Conservation (phyloP, 169 alveolate genomes). For the Cytauxzoon felis region DNA sequence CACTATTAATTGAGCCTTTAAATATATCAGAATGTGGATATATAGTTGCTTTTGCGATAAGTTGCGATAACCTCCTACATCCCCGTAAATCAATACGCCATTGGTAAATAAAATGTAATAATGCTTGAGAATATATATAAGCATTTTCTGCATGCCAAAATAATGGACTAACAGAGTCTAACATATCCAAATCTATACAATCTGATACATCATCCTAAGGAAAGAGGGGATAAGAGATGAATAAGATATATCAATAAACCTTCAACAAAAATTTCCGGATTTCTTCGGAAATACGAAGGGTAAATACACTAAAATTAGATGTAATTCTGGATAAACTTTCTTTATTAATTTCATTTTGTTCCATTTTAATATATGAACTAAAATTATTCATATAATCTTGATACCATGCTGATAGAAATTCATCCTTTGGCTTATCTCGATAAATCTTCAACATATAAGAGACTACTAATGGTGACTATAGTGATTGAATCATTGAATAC, state of each 20-base stretch:
- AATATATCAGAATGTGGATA: conserved; percentile 23
- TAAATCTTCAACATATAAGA: conserved; percentile 76
- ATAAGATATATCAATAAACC: not conserved
- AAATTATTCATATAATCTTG: conserved; percentile 77
- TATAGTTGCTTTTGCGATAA: conserved; percentile 56
- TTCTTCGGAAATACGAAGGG: conserved; percentile 83
- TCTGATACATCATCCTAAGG: conserved; percentile 73
- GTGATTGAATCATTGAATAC: not conserved
- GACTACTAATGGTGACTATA: conserved; percentile 67
- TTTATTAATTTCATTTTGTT: conserved; percentile 32
- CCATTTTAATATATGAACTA: conserved; percentile 64
- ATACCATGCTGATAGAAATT: conserved; percentile 76
- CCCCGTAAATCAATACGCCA: conserved; percentile 84
- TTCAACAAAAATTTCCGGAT: conserved; percentile 74
- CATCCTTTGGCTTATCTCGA: conserved; percentile 76
- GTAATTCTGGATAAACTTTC: conserved; percentile 71
- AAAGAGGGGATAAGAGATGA: not conserved
- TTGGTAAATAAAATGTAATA: conserved; percentile 79
- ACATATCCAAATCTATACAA: conserved; percentile 56
- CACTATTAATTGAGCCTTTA: conserved; percentile 14
- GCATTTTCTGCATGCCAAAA: conserved; percentile 84
- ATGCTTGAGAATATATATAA: conserved; percentile 84
- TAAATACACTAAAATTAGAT: conserved; percentile 84
- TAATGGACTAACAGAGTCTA: conserved; percentile 71
- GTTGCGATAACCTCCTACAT: conserved; percentile 84